Evolutionary conservation across 2,329 filamentous ascomycete species (phyloP), one percentile per base, ranked within the genome.

Genomic region (Beauveria brongniartii): DNA sequence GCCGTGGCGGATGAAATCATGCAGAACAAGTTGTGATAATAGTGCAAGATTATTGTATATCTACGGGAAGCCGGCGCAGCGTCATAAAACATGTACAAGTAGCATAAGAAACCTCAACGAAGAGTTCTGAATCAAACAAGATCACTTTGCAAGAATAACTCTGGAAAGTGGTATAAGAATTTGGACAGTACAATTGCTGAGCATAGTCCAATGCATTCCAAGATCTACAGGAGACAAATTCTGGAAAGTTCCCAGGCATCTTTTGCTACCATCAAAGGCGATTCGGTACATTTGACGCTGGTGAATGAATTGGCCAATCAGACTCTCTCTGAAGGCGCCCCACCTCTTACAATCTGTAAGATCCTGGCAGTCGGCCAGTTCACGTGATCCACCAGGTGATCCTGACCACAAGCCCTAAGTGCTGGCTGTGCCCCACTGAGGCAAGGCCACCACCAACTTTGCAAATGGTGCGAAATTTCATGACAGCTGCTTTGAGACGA

Each of bases 71-170:
- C 50, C 37, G 65, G 65, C 64, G 64, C 58, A 63, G 63, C 56
- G 62, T 57, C 48, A 61, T 70, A 66, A 70, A 66, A 63, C 62
- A 54, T 70, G 69, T 70, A 70, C 66, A 68, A 70, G 67, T 70
- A 70, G 69, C 65, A 70, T 65, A 60, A 60, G 46, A 59, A 44
- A 30, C 26, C 20, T 67, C 60, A 69, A 66, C 54, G 26, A 63
- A 66, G 61, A 62, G 61, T 61, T 59, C 64, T 65, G 22, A 22
- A 22, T 18, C 3, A 51, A 18, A 28, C 5, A 16, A 37, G 1
- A 37, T 37, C 5, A 37, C 34, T 37, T 37, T 37, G 34, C 14
- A 37, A 37, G 34, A 14, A 6, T 37, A 14, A 6, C 5, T 37
- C 34, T 37, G 0, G 18, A 26, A 9, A 44, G 14, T 30, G 6